Percentiles rank a stretch among this genome's conserved stretches.
phyloP scores from a whole-genome alignment of 805 yeast genomes.

The Komagataella mondaviorum region DNA sequence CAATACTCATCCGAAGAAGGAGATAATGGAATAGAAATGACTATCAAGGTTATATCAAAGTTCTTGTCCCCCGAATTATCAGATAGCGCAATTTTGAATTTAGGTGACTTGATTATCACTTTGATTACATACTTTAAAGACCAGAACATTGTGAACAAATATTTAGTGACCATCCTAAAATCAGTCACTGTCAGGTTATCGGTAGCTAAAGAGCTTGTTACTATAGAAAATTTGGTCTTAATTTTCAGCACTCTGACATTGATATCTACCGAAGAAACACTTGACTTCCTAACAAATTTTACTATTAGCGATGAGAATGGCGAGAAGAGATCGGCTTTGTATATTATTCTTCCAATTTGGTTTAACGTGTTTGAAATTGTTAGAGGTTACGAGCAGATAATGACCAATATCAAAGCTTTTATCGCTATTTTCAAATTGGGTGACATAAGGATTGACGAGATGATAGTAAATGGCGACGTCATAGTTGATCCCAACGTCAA shows the following conservation, averaged over 20 bases:
- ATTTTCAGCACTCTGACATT: constrained; percentile 65
- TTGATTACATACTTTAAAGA: constrained; percentile 17
- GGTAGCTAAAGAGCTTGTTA: constrained; percentile 52
- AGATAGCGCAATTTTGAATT: constrained; percentile 72
- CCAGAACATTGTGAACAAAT: constrained; percentile 23
- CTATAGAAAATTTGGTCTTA: constrained; percentile 64
- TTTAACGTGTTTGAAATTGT: constrained; percentile 67
- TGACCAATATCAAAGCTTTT: constrained; percentile 56
- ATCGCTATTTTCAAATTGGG: constrained; percentile 48
- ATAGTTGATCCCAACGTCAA: constrained; percentile 32
- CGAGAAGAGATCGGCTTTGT: constrained; percentile 25
- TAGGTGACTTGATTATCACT: constrained; percentile 35
- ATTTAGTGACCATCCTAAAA: constrained; percentile 44
- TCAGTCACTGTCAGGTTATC: constrained; percentile 62
- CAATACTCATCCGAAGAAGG: constrained; percentile 19
- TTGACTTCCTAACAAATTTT: constrained; percentile 42
- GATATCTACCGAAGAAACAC: constrained; percentile 45
- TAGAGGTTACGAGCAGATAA: constrained; percentile 64
- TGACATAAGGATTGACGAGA: constrained; percentile 33
- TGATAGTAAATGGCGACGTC: constrained; percentile 68
- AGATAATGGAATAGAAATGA: constrained; percentile 34
- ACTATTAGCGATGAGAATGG: constrained; percentile 13
- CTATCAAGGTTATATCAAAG: constrained; percentile 54
- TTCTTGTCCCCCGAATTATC: constrained; percentile 58
- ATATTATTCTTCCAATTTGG: constrained; percentile 65